Base-by-base conservation (phyloP, 345 rosid genomes). In the Gossypium bickii region DNA sequence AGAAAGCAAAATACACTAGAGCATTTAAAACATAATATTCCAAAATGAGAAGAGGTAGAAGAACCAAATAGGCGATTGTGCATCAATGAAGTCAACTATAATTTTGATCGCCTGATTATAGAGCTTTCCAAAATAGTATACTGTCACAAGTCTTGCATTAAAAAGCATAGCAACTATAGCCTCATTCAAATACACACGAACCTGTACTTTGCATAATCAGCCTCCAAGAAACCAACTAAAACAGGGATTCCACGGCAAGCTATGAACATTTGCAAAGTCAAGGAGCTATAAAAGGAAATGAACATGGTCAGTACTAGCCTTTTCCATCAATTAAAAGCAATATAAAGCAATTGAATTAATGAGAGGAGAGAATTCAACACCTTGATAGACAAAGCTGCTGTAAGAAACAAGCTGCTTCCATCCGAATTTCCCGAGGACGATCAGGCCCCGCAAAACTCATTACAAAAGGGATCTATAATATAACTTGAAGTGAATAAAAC, bases 251-350 rank as follows among this genome's bases (percentile, higher is more conserved):
- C 99, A 64, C 92, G 86, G 83, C 97, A 93, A 80, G 98, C 91
- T 85, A 96, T 87, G 85, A 96, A 93, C 99, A 93, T 96, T 85
- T 96, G 99, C 85, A 96, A 76, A n/a, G 99, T 93, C 80, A 93
- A 86, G 45, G 91, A 82, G 86, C 99, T 96, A 92, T 74, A 78
- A 51, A 74, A 85, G 81, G 71, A 70, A 59, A 76, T 51, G 56
- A 69, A 71, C 56, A 73, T n/a, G 61, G n/a, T 86, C 79, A 84
- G 52, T 74, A 74, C 71, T 52, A 52, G 24, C 76, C 67, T 56
- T 70, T 62, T 71, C 72, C 13, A 9, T 52, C 20, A 10, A 48
- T 44, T 56, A 41, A 59, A 59, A 72, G 16, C 2, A 12, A 16
- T 17, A 51, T 51, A 27, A 69, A 25, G 47, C 22, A 51, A 69